Base-by-base conservation (phyloP, 176 grass and related monocot genomes). In the Ensete glaucum region DNA sequence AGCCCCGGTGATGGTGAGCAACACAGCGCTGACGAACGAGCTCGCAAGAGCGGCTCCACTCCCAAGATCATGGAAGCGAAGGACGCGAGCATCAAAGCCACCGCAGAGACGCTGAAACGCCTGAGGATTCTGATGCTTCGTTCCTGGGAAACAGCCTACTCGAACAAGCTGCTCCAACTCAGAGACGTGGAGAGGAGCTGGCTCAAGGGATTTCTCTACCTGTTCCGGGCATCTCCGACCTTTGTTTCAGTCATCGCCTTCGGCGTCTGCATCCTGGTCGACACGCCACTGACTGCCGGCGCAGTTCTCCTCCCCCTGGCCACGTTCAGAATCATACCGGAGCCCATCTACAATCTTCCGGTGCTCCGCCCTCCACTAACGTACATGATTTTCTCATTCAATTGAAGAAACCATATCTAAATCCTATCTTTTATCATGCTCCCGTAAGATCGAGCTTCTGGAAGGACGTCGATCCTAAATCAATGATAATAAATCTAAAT, bases 71-170 rank as follows among this genome's bases (percentile, higher is more conserved):
- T 96, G 89, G 87, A 96, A 55, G 89, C 89, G 0, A 96, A 96
- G 73, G 92, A 96, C 74, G 85, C 89, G 9, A 80, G 92, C 26
- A 89, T 96, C 27, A 96, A 96, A 76, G 87, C 87, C 54, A 96
- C 89, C 59, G 80, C 89, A 0, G 92, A 96, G 83, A 87, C 69
- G 7, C 50, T 96, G 56, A 96, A 84, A 73, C 87, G 87, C 70
- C 92, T 96, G 85, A 92, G 87, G 83, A 96, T 92, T 51, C 85
- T 96, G 76, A 96, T 92, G 77, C 78, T 96, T 76, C 89, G 92
- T 84, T 81, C 92, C 73, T 96, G 92, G 92, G 92, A 96, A 59
- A 84, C 54, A 76, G 78, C 78, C 62, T 96, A 92, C 79, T 82
- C 89, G 71, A 73, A 96, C 25, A 92, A 85, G 62, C 81, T 96